Evolutionary conservation across 495 filamentous ascomycete species (phyloP), one percentile per base, ranked within the genome.

Genomic region (Annulohypoxylon nitens): DNA sequence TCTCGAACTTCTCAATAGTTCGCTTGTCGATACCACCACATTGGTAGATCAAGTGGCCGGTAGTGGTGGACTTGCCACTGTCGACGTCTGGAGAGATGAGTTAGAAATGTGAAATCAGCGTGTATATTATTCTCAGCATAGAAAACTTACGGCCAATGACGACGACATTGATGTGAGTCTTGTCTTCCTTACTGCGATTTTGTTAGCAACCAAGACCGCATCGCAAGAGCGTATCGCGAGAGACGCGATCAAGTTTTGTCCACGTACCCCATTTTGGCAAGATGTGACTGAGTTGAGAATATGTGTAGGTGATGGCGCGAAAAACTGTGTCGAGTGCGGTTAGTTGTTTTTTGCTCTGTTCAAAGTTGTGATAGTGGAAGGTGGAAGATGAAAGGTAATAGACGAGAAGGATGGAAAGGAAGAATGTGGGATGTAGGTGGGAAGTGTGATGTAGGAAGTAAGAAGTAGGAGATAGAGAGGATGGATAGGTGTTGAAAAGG

Each of bases 1-100:
- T 99, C 94, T 99, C 96, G 90, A 99, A 99, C 92, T 99, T 99
- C 92, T 99, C 97, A 82, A 99, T 99, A 83, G 97, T 98, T 95
- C 96, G 96, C 89, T 93, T 93, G 92, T 99, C 96, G 81, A 99
- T 99, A 92, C 96, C 96, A 91, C 96, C 96, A 88, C 96, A 99
- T 89, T 99, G 97, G 93, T 99, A 99, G 92, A 98, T 99, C 88
- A 98, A 89, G 86, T 98, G 96, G 84, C 92, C 91, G 75, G 85
- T 83, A 83, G 96, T 99, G 82, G 96, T 99, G 65, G 95, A 98
- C 91, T 99, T 99, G 86, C 96, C 96, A 86, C 94, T 97, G 89
- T 98, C 95, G 94, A 99, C 96, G 91, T 99, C 95, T 81, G 67
- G 64, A 18, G 1, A 58, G 37, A 36, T 11, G 34, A 41, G 76